Evolutionary conservation across 441 rosid genomes (phyloP).

Genomic region (Arabidopsis hybrid): DNA sequence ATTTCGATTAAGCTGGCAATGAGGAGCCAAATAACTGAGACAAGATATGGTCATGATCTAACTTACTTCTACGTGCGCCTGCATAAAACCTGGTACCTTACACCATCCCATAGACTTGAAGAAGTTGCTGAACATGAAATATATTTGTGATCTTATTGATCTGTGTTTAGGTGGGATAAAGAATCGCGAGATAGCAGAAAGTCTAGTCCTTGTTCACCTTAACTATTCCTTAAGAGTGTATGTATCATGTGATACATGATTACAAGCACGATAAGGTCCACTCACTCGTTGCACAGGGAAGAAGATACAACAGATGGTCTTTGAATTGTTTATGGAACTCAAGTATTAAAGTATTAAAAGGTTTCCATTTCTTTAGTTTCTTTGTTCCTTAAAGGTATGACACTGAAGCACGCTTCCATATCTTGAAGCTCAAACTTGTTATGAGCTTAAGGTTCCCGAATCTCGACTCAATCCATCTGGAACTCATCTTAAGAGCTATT

Average conservation of each 20-base stretch:
- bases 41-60: not conserved
- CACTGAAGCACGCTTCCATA: not conserved
- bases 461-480: not conserved
- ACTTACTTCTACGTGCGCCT: constrained; percentile 69
- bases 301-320: not conserved
- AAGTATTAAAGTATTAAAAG: not conserved
- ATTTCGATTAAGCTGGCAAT: not conserved
- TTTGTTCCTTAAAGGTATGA: not conserved
- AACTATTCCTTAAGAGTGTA: not conserved
- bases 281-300: not conserved
- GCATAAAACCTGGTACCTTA: constrained; percentile 49
- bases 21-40: not conserved
- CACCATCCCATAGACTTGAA: constrained; percentile 54
- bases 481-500: not conserved
- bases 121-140: not conserved
- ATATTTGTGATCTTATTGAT: not conserved
- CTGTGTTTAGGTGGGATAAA: not conserved
- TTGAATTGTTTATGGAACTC: not conserved
- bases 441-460: not conserved
- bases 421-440: not conserved
- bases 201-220: not conserved
- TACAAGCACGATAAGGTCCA: not conserved
- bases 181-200: not conserved
- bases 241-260: not conserved
- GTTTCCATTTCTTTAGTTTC: not conserved